Evolutionary conservation across 441 rosid species (phyloP).

Genomic region (Populus hybrid): DNA sequence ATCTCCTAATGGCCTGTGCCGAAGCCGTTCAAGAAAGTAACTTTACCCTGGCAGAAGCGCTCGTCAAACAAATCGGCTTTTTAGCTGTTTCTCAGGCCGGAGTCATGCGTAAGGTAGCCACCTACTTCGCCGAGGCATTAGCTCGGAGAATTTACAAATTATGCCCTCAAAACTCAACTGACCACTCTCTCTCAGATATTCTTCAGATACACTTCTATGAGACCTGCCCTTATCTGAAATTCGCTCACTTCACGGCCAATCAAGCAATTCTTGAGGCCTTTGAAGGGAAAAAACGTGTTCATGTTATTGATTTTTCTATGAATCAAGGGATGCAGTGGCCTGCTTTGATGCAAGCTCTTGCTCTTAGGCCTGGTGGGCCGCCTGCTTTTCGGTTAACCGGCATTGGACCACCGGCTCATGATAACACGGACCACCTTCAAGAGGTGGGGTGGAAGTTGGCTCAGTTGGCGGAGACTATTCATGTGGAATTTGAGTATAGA

Average conservation of each 20-base stretch:
- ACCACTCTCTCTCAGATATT: constrained; percentile 48
- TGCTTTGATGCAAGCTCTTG: constrained; percentile 73
- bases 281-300: constrained; percentile 57
- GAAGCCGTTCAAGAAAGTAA: constrained; percentile 70
- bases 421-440: constrained; percentile 59
- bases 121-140: constrained; percentile 77
- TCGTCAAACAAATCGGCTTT: constrained; percentile 62
- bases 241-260: constrained; percentile 90
- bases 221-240: constrained; percentile 80
- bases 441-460: constrained; percentile 78
- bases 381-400: constrained; percentile 81
- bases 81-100: constrained; percentile 68
- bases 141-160: constrained; percentile 63
- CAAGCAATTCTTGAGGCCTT: constrained; percentile 92
- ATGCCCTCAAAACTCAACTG: constrained; percentile 42
- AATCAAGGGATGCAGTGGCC: constrained; percentile 92
- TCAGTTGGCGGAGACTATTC: constrained; percentile 64
- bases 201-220: constrained; percentile 94
- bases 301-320: constrained; percentile 81
- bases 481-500: constrained; percentile 70
- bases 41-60: constrained; percentile 54
- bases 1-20: constrained; percentile 76
- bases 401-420: constrained; percentile 65
- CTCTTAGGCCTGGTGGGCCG: constrained; percentile 75
- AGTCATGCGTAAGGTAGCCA: constrained; percentile 82